Conservation (phyloP, 2,329 filamentous ascomycete genomes). For the Huntiella savannae region DNA sequence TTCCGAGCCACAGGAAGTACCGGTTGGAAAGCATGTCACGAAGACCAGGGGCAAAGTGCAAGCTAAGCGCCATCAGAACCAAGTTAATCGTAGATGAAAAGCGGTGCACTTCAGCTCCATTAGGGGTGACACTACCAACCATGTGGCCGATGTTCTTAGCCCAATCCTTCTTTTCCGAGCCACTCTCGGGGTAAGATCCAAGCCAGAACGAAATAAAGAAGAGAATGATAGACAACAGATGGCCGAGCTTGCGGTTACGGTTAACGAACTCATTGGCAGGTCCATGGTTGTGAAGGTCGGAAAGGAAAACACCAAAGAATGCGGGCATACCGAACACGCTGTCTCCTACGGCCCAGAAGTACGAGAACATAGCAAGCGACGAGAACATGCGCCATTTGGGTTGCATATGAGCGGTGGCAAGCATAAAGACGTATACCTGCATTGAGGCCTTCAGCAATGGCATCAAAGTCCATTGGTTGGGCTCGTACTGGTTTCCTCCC, state of each 20-base stretch:
- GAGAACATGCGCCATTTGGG: conserved; percentile 29
- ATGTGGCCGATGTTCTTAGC: conserved; percentile 26
- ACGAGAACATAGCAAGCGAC: conserved; percentile 29
- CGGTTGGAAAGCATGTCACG: conserved; percentile 34
- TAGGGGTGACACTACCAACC: conserved; percentile 26
- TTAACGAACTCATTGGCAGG: conserved; percentile 28
- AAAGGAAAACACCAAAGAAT: conserved; percentile 42
- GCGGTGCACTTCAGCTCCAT: conserved; percentile 26
- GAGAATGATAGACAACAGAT: conserved; percentile 28
- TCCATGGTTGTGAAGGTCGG: conserved; percentile 35
- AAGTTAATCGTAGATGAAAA: conserved; percentile 22
- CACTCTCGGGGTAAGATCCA: conserved; percentile 39
- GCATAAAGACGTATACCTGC: conserved; percentile 32
- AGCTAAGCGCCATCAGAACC: conserved; percentile 27
- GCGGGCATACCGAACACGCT: conserved; percentile 36
- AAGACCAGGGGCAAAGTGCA: conserved; percentile 31
- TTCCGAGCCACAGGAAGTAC: conserved; percentile 41
- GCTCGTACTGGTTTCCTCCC: conserved; percentile 32
- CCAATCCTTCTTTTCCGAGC: conserved; percentile 34
- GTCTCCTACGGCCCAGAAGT: conserved; percentile 22
- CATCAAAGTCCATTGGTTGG: conserved; percentile 38
- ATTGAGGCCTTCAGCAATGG: conserved; percentile 36
- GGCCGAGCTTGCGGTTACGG: conserved; percentile 24
- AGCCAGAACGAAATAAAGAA: conserved; percentile 34
- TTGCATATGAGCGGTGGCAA: conserved; percentile 30